phyloP scores from a whole-genome alignment of 176 grass and related monocot species.

The Cenchrus americanus region DNA sequence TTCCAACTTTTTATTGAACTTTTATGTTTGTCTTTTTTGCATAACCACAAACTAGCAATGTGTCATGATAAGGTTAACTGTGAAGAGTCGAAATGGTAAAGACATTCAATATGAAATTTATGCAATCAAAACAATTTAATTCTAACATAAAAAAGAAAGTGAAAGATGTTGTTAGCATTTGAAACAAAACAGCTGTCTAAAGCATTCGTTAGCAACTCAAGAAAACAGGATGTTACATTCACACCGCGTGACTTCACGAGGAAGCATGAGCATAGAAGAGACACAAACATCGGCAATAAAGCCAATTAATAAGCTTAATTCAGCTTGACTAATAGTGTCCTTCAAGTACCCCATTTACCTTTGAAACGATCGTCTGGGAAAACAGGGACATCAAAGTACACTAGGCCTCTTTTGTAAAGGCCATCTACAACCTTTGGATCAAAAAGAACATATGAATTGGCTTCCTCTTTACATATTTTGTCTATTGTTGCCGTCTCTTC shows the following conservation, averaged over 20 bases:
- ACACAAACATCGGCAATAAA: conserved; percentile 31
- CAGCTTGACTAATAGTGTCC: conserved; percentile 1
- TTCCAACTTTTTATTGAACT: background rate
- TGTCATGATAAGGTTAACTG: background rate
- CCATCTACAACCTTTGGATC: conserved; percentile 79
- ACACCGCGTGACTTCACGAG: conserved; percentile 22
- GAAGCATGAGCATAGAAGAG: conserved; percentile 26
- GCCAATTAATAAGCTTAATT: conserved; percentile 17
- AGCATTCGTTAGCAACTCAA: background rate
- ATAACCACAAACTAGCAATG: background rate
- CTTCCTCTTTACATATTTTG: conserved; percentile 98
- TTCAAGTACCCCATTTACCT: conserved; percentile 57
- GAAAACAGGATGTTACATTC: no score
- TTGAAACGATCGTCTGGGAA: conserved; percentile 91
- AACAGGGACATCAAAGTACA: conserved; percentile 93
- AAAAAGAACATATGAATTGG: conserved; percentile 93
- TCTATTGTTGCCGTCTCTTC: conserved; percentile 96
- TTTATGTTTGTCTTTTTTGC: conserved; percentile 14
- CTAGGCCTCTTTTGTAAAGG: conserved; percentile 77
- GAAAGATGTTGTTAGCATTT: background rate
- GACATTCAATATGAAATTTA: background rate
- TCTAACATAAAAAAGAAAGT: background rate
- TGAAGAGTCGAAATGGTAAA: conserved; percentile 18
- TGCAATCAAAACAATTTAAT: background rate
- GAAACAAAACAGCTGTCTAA: background rate